Evolutionary conservation across 2,329 filamentous ascomycete genomes (phyloP), one percentile per base, ranked within the genome.

Genomic region (Neofusicoccum cordaticola): DNA sequence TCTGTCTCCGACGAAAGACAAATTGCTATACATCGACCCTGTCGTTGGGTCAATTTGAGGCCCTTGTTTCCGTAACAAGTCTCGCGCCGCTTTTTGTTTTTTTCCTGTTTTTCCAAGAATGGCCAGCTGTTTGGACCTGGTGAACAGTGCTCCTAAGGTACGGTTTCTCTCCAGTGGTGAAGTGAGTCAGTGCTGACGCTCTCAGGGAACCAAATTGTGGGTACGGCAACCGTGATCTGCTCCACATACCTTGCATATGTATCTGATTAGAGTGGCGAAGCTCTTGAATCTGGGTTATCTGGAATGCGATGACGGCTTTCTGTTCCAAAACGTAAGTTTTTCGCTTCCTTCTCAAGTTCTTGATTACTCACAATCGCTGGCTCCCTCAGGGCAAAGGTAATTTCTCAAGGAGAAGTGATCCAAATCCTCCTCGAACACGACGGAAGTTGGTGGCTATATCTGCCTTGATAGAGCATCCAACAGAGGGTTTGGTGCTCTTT

Each of bases 161-260:
- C 13, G 1, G 7, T n/a, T 35, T 2, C 17, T 8, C 27, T 12
- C 19, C 11, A 12, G 34, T 34, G 27, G 15, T 35, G 15, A 11
- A 15, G 8, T 34, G 22, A 9, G 11, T n/a, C 13, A 42, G 41
- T 13, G n/a, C 37, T 63, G 37, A 63, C 34, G 17, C 22, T 15
- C n/a, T 17, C 51, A 76, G 73, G 74, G 74, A 45, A 77, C 73
- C 4, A 77, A 77, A 63, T 53, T 77, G 67, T 77, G 73, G 73
- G 74, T 75, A 66, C 44, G 58, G 31, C 34, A 8, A 39, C 39
- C 44, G 27, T 3, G 11, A 12, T 45, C 13, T 31, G 2, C 42
- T 13, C 13, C 17, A 57, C 12, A 44, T 51, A 45, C 53, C 64
- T 9, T 17, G 4, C 42, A 35, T 2, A 53, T 13, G 31, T 7